Evolutionary conservation across 345 rosid species (phyloP), one percentile per base, ranked within the genome.

Genomic region (Populus pruinosa): DNA sequence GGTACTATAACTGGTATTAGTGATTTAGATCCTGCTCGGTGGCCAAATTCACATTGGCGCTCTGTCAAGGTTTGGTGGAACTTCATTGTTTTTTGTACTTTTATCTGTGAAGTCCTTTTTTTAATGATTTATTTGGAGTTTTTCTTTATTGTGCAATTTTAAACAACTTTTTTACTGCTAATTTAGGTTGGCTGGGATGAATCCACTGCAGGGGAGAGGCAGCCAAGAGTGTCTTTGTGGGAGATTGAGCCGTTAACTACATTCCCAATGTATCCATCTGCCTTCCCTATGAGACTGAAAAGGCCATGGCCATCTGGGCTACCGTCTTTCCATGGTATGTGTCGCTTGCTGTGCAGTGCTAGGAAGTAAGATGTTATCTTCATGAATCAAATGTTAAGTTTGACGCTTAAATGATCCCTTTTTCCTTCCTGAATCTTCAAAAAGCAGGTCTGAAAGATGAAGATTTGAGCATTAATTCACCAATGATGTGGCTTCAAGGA

Each of bases 11-110:
- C 93, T 35, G 93, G 95, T 76, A 91, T 89, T 49, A 81, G 93
- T 75, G 95, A 91, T 75, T 72, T 91, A 41, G 94, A 89, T 82
- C 84, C 89, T 78, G 87, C 72, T 77, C 89, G 94, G 72, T 91
- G 94, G 94, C 87, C 89, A 70, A 88, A 91, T 80, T 91, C 95
- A 4, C 85, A 89, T 79, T 91, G 95, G 95, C 93, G 95, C 73
- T 88, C 64, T 9, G 64, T 59, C 14, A 59, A 59, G 64, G 64
- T 59, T 59, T 9, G 63, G n/a, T 9, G 63, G 63, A 59, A n/a
- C 29, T 59, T n/a, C 14, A 1, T 56, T n/a, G 59, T 59, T n/a
- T 59, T 59, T 59, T 59, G 13, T 23, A 59, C 16, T 59, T n/a
- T 5, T 10, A n/a, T n/a, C 2, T 59, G 27, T 23, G 64, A 59